These are phyloP conservation scores for Diaporthe sp. DNA, from an alignment of 2,329 filamentous ascomycete species.

Conservation along the genomic window DNA sequence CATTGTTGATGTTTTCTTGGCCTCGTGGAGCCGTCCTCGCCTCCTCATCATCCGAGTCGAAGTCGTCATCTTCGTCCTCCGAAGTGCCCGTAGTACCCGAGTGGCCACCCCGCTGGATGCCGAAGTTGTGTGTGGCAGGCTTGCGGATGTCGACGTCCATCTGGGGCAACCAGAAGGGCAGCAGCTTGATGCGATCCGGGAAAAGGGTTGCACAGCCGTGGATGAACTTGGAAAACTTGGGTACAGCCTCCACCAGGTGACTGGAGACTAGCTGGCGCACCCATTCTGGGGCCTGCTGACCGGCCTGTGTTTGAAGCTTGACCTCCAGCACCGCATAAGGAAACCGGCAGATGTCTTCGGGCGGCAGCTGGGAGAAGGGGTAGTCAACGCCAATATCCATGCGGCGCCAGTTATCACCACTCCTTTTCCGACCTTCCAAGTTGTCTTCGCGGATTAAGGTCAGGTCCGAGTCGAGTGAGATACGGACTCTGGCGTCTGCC, in stretches of 20 bases:
- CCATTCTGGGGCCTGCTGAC: conserved; percentile 96
- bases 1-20: conserved; percentile 26
- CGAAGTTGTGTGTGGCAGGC: conserved; percentile 88
- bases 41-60: conserved; percentile 77
- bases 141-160: conserved; percentile 99
- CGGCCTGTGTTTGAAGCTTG: conserved; percentile 95
- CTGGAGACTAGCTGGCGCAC: conserved; percentile 93
- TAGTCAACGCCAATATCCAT: conserved; percentile 98
- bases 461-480: conserved; percentile 95
- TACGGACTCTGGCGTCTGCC: conserved; percentile 94
- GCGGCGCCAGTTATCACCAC: conserved; percentile 93
- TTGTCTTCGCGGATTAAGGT: conserved; percentile 98
- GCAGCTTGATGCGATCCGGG: conserved; percentile 86
- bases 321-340: conserved; percentile 97
- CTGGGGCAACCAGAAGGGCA: conserved; percentile 98
- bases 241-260: conserved; percentile 97
- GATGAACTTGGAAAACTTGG: conserved; percentile 99
- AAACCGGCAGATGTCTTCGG: conserved; percentile 89
- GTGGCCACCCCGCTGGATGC: conserved; percentile 84
- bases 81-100: conserved; percentile 84
- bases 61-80: conserved; percentile 80
- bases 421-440: conserved; percentile 81
- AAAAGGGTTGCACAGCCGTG: conserved; percentile 93
- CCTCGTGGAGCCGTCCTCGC: conserved; percentile 44
- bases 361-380: conserved; percentile 89